Evolutionary conservation across 352 stramenopile genomes (phyloP).

Genomic region (Aphanomyces euteiches): DNA sequence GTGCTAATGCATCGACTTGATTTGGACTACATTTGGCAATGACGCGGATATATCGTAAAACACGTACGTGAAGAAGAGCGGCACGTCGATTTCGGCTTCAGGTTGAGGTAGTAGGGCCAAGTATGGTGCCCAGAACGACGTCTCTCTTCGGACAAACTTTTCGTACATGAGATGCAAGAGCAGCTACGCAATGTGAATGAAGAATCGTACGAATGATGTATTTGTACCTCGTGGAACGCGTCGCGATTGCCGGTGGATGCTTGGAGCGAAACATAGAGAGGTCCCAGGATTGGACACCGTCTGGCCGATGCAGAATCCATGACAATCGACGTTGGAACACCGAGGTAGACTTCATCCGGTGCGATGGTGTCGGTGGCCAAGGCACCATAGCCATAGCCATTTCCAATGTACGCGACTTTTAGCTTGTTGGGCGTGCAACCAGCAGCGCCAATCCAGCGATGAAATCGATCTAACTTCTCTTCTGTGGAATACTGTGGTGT

Average conservation of each 20-base stretch:
- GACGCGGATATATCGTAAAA: background rate
- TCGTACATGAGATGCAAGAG: slow-evolving; percentile 60
- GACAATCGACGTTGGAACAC: slow-evolving; percentile 56
- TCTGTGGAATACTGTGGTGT: slow-evolving; percentile 1
- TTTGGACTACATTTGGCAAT: background rate
- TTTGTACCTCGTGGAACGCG: slow-evolving; percentile 18
- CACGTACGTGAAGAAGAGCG: slow-evolving; percentile 45
- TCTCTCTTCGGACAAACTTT: slow-evolving; percentile 50
- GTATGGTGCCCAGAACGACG: slow-evolving; percentile 80
- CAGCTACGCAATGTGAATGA: slow-evolving; percentile 35
- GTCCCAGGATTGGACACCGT: slow-evolving; percentile 42
- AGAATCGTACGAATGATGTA: background rate
- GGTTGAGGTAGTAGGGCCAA: slow-evolving; percentile 70
- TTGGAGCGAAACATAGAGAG: slow-evolving; percentile 29
- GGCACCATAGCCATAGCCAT: slow-evolving; percentile 57
- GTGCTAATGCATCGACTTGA: slow-evolving; percentile 53
- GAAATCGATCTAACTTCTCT: slow-evolving; percentile 34
- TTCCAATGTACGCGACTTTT: slow-evolving; percentile 47
- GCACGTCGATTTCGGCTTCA: slow-evolving; percentile 33
- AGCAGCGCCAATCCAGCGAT: slow-evolving; percentile 43
- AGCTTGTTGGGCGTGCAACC: slow-evolving; percentile 52
- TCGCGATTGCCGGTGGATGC: slow-evolving; percentile 1
- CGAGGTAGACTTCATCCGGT: slow-evolving; percentile 70
- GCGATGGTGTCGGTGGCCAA: slow-evolving; percentile 56
- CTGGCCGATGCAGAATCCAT: slow-evolving; percentile 68